Evolutionary conservation across 139 green algal species (phyloP), one percentile per base, ranked within the genome.

Genomic region (Coelastrella sp.): DNA sequence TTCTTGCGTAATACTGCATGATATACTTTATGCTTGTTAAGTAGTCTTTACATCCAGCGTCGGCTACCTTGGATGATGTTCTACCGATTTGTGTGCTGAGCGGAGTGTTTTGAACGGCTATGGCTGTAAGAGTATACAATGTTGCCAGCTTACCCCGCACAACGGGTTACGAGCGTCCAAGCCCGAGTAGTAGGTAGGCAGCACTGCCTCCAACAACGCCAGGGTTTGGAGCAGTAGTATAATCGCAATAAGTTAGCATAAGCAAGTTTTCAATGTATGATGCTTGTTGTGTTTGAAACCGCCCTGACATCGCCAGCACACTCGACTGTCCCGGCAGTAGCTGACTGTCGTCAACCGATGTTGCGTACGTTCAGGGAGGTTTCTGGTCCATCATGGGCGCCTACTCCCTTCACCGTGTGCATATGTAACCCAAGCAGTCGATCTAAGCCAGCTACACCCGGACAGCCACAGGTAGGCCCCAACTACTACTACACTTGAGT

Each of bases 361-460:
- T 19, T 43, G 1, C 7, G 40, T 13, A 27, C 62, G 7, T 7
- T 23, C 27, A 69, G 62, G 30, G 62, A 38, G 6, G 62, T 40
- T 27, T 69, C 62, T 21, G 62, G 62, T 7, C 19, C n/a, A 6
- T 38, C n/a, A n/a, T 7, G 5, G 62, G 7, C 27, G 27, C 62
- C 62, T 4, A 40, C 53, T 32, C 53, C 27, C 19, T 69, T 69
- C 7, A 40, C 27, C 6, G 75, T 82, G 7, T 82, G 75, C 53
- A 82, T 82, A 82, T 82, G 75, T 53, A 71, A 38, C 21, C 53
- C 53, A 35, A 69, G 32, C 21, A 27, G 75, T 35, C 69, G 75
- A 53, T 71, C 40, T 6, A 4, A 21, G 37, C 40, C 21, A 34
- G 35, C 34, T 17, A 15, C 8, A 30, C 34, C 51, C 40, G 51